Conservation (phyloP, 495 filamentous ascomycete genomes). For the Cairneyella variabilis region DNA sequence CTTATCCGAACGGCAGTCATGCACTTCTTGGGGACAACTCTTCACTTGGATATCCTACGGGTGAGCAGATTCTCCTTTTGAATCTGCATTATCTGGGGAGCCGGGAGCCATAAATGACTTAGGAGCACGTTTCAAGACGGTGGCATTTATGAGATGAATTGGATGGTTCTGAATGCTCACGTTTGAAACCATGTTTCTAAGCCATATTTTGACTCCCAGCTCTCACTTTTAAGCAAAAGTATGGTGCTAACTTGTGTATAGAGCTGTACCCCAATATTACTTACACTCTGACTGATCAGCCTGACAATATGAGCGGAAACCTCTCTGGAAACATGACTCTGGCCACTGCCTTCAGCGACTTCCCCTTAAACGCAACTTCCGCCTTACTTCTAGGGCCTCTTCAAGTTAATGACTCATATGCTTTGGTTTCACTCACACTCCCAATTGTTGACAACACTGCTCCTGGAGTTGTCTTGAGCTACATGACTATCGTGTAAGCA, state of each 20-base stretch:
- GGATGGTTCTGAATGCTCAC: no score
- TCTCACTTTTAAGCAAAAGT: no score
- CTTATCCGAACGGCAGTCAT: constrained; percentile 48
- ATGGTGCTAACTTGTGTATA: no score
- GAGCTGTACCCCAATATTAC: constrained; percentile 72
- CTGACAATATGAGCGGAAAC: constrained; percentile 33
- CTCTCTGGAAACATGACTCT: constrained; percentile 34
- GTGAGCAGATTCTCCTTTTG: no score
- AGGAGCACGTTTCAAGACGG: no score
- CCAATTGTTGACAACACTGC: constrained; percentile 65
- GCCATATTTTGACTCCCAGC: no score
- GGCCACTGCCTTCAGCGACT: constrained; percentile 43
- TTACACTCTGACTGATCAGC: constrained; percentile 41
- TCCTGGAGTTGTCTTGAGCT: constrained; percentile 60
- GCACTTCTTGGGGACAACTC: constrained; percentile 56
- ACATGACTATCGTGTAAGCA: constrained; percentile 72
- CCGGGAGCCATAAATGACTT: no score
- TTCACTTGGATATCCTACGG: no score
- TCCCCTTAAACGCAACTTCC: constrained; percentile 46
- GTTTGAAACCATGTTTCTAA: no score
- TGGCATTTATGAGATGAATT: no score
- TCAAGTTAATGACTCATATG: constrained; percentile 48
- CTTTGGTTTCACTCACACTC: constrained; percentile 73
- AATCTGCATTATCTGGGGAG: no score
- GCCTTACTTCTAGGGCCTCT: constrained; percentile 66